These are phyloP conservation scores for Hanseniaspora occidentalis DNA, from an alignment of 805 yeast species.

Conservation along the genomic window DNA sequence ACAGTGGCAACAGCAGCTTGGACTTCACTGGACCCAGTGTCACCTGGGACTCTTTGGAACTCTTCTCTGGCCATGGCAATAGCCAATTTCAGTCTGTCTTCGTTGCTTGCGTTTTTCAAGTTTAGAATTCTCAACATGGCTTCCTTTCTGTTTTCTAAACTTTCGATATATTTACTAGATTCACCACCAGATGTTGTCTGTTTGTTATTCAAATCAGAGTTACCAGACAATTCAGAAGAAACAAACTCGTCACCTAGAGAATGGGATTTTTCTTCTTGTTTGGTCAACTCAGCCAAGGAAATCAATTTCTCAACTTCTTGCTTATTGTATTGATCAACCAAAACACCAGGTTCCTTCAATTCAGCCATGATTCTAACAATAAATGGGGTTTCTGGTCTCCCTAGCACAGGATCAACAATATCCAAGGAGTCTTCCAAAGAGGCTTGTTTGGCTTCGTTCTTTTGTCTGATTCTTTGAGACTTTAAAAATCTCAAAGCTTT, in stretches of 20 bases:
- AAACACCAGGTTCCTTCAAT: slow-evolving; percentile 49
- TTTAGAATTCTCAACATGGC: slow-evolving; percentile 60
- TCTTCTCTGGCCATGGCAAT: slow-evolving; percentile 58
- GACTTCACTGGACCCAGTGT: slow-evolving; percentile 90
- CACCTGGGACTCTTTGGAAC: slow-evolving; percentile 75
- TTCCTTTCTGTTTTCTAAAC: slow-evolving; percentile 48
- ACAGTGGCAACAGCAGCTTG: slow-evolving; percentile 88
- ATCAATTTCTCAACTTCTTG: slow-evolving; percentile 63
- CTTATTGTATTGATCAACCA: slow-evolving; percentile 46
- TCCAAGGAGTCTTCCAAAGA: slow-evolving; percentile 19
- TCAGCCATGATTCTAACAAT: slow-evolving; percentile 54
- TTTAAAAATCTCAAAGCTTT: slow-evolving; percentile 22
- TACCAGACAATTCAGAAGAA: slow-evolving; percentile 16
- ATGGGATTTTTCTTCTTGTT: slow-evolving; percentile 38
- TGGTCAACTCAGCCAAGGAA: slow-evolving; percentile 34
- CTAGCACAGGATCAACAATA: slow-evolving; percentile 75
- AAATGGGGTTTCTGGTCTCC: slow-evolving; percentile 54
- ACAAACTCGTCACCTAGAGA: slow-evolving; percentile 30
- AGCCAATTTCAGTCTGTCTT: slow-evolving; percentile 47
- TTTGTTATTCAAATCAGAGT: slow-evolving; percentile 17
- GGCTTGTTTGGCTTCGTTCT: slow-evolving; percentile 24
- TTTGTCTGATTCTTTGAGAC: slow-evolving; percentile 23
- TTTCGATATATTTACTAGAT: slow-evolving; percentile 20
- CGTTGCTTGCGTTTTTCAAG: slow-evolving; percentile 54
- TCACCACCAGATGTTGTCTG: slow-evolving; percentile 17